Conservation (phyloP, 2,329 filamentous ascomycete genomes). For the Elsinoe necatrix region DNA sequence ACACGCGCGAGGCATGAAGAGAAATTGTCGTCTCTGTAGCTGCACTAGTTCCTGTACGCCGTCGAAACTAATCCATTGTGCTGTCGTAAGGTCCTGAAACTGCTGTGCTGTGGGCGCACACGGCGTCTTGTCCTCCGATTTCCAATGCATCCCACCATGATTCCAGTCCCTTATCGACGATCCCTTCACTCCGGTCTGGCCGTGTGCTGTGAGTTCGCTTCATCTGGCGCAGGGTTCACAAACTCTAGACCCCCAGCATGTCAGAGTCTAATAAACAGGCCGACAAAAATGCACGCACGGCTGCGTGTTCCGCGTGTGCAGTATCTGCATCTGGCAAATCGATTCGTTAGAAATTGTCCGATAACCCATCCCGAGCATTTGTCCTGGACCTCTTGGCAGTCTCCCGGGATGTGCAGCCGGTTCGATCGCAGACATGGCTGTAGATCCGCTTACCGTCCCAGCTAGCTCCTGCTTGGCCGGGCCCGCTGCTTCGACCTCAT, state of each 20-base stretch:
- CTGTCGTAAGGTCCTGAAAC: neutral
- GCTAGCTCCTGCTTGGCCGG: neutral
- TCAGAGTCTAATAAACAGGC: neutral
- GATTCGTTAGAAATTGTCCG: neutral
- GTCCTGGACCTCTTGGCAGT: neutral
- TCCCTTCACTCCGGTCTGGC: neutral
- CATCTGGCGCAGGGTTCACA: constrained; percentile 3
- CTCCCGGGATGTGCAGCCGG: neutral
- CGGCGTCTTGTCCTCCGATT: neutral
- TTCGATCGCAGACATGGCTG: neutral
- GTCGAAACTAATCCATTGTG: neutral
- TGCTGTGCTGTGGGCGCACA: neutral
- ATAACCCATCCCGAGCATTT: neutral
- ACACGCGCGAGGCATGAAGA: constrained; percentile 3
- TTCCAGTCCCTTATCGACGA: constrained; percentile 5
- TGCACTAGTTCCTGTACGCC: neutral
- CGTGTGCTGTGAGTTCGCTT: neutral
- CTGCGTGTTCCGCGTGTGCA: neutral
- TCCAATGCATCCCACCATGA: neutral
- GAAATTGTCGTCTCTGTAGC: neutral
- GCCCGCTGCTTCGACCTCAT: neutral
- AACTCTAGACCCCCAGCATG: neutral
- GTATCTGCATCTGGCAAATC: neutral
- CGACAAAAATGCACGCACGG: neutral
- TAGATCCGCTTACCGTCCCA: neutral